Evolutionary conservation across 2,329 filamentous ascomycete genomes (phyloP), one percentile per base, ranked within the genome.

Genomic region (Emergomyces pasteurianus): DNA sequence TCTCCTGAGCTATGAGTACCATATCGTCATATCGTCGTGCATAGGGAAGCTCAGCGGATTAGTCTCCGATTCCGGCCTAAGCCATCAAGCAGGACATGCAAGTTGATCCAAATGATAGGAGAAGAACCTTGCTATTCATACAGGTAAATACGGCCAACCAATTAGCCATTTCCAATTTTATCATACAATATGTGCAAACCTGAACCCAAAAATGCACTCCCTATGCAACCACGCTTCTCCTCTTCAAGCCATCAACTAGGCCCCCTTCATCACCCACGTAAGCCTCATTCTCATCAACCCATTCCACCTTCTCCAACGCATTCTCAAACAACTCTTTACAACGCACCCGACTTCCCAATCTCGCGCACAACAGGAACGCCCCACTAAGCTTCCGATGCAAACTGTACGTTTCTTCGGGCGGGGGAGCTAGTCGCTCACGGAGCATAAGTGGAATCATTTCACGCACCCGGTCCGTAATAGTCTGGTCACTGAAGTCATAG

Each of bases 371-470:
- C 69, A 99, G 75, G 72, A 99, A 99, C 0, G 94, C 95, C 0
- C 94, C 94, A 72, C 91, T 96, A 60, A 99, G 77, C 78, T 99
- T 99, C 63, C 94, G 84, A 75, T 99, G 94, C 69, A 99, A 76
- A 72, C 88, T 92, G 71, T 99, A 99, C 58, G 94, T 99, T 80
- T 99, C 94, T 77, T 99, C 95, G 0, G 94, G 94, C 28, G 95
- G 94, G 28, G 94, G 92, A 18, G 90, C 85, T 23, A 99, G 77
- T 42, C 94, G 79, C 78, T 99, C 94, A 61, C 84, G 83, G 54
- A 99, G 81, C 94, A 99, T 99, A 59, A 95, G 79, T 18, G 94
- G 94, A 66, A 99, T 97, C 59, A 95, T 81, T 3, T 80, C 83
- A 69, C 92, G 86, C 61, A 99, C 92, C 52, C 95, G 83, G 70